Conservation (phyloP, 2,329 filamentous ascomycete species). For the Pseudogymnoascus sp. region DNA sequence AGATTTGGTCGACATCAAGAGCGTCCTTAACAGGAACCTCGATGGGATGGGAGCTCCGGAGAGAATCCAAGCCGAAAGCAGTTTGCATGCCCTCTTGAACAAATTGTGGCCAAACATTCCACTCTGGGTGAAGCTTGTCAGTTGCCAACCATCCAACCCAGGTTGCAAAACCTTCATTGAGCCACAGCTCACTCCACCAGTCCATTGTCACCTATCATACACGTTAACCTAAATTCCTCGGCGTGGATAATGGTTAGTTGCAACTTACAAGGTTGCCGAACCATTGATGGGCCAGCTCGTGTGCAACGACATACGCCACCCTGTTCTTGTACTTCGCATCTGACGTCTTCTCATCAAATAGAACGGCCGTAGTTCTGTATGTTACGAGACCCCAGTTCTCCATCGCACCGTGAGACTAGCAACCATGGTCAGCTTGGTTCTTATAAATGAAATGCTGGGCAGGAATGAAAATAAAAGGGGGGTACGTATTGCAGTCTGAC, state of each 20-base stretch:
- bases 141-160: conserved; percentile 95
- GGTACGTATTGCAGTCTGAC: not conserved
- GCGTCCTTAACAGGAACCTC: conserved; percentile 92
- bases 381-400: conserved; percentile 97
- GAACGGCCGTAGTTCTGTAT: conserved; percentile 86
- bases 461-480: not conserved
- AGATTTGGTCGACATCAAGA: conserved; percentile 94
- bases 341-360: conserved; percentile 91
- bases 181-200: conserved; percentile 91
- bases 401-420: conserved; percentile 63
- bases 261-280: conserved; percentile 72
- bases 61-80: conserved; percentile 81
- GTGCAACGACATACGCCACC: conserved; percentile 95
- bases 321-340: conserved; percentile 87
- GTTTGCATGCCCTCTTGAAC: conserved; percentile 90
- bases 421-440: conserved; percentile 32
- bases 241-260: not conserved
- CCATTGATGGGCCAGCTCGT: conserved; percentile 95
- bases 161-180: conserved; percentile 94
- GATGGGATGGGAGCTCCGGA: conserved; percentile 89
- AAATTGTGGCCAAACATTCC: conserved; percentile 97
- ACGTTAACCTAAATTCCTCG: not conserved
- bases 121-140: conserved; percentile 88
- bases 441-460: not conserved
- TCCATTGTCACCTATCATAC: conserved; percentile 60